Conservation (phyloP, 139 green algal genomes). For the Closterium sp. region DNA sequence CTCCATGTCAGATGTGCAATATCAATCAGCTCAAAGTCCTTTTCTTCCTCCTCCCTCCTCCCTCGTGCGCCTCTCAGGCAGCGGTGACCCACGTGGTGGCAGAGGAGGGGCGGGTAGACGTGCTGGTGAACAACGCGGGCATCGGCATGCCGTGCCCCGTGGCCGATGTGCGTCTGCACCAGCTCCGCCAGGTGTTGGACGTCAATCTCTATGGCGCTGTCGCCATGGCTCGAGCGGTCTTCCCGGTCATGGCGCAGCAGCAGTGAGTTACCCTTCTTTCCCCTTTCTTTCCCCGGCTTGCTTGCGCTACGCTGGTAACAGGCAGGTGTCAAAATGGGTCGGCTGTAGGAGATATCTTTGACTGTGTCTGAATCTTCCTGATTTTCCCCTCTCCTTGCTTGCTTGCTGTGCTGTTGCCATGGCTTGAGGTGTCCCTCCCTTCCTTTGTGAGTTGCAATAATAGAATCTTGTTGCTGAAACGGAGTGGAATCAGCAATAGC, state of each 20-base stretch:
- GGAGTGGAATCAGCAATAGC: background rate
- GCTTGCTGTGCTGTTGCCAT: no score
- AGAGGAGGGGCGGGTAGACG: constrained; percentile 3
- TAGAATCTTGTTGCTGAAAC: background rate
- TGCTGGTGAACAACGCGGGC: constrained; percentile 31
- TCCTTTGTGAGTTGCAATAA: background rate
- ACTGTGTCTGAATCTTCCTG: no score
- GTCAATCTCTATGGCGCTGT: constrained; percentile 6
- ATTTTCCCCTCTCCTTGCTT: no score
- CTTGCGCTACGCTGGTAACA: no score
- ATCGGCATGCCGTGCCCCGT: constrained; percentile 4
- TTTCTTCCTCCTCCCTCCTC: no score
- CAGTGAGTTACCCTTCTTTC: background rate
- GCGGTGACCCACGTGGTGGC: constrained; percentile 8
- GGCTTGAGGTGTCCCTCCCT: no score
- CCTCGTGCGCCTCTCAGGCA: background rate
- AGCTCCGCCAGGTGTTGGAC: constrained; percentile 16
- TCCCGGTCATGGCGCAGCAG: constrained; percentile 10
- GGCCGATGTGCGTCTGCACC: background rate
- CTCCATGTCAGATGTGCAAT: background rate
- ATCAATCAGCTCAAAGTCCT: background rate
- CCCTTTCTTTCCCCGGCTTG: no score
- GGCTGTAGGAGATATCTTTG: no score
- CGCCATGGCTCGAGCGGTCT: background rate
- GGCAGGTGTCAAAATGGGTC: no score